Conservation (phyloP, 2,329 filamentous ascomycete genomes). For the Penicillium sp. region DNA sequence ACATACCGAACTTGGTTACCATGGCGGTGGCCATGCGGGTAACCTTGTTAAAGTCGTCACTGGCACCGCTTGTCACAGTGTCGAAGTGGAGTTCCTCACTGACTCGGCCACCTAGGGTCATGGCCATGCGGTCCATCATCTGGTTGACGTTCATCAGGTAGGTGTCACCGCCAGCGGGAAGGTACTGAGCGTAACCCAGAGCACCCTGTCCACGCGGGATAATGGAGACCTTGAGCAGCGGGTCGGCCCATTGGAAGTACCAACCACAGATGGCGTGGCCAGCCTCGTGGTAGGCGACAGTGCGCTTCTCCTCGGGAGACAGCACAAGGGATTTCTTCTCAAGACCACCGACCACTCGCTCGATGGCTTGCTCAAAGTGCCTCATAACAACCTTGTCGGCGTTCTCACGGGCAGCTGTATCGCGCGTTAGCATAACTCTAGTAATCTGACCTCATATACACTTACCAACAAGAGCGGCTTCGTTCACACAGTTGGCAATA, state of each 20-base stretch:
- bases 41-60: slow-evolving; percentile 98
- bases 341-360: slow-evolving; percentile 91
- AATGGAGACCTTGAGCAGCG: slow-evolving; percentile 95
- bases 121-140: slow-evolving; percentile 99
- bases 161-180: slow-evolving; percentile 78
- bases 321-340: slow-evolving; percentile 97
- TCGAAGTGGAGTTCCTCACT: slow-evolving; percentile 96
- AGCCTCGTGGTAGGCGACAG: slow-evolving; percentile 96
- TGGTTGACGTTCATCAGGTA: slow-evolving; percentile 96
- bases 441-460: slow-evolving; percentile 6
- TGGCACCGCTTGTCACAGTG: slow-evolving; percentile 90
- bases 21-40: slow-evolving; percentile 93
- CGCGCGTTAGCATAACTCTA: slow-evolving; percentile 40
- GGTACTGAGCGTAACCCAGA: slow-evolving; percentile 92
- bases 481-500: slow-evolving; percentile 97
- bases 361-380: slow-evolving; percentile 96
- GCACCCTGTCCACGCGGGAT: slow-evolving; percentile 93
- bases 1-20: slow-evolving; percentile 99
- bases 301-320: slow-evolving; percentile 88
- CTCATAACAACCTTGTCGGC: slow-evolving; percentile 79
- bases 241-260: slow-evolving; percentile 96
- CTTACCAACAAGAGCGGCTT: slow-evolving; percentile 92
- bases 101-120: slow-evolving; percentile 94
- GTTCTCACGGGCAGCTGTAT: slow-evolving; percentile 73
- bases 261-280: slow-evolving; percentile 98